Base-by-base conservation (phyloP, 2,329 filamentous ascomycete species). In the Penicillium hesseltinei region DNA sequence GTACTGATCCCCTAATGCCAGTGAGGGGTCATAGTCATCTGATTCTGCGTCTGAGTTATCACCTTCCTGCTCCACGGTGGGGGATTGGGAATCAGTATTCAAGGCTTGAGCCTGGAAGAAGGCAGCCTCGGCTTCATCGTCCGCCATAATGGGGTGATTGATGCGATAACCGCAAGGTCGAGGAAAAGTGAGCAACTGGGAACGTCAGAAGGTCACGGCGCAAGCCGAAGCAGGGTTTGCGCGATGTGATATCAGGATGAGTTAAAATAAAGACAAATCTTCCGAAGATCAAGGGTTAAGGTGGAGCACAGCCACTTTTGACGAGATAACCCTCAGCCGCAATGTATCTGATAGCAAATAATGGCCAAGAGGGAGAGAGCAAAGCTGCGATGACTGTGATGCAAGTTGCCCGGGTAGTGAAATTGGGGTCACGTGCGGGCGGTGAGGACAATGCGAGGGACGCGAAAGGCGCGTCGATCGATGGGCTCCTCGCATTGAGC, bases 11-110 rank as follows among this genome's bases (percentile, higher is more conserved):
- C 75, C 72, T 58, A 78, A 65, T 66, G 75, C 71, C 74, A 81
- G 79, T 70, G 80, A 77, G 69, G 77, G 78, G 72, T 82, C 77
- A 75, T 80, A 80, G 73, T 84, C 85, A 74, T 83, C 80, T 68
- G 81, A 80, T 69, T 78, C 78, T 67, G 76, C 81, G 73, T 79
- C 78, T 67, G 76, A 81, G 74, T 79, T 80, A 75, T 81, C 80
- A 75, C 80, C 73, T 71, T 74, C 78, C 72, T 81, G 78, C 70
- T 77, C 78, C 80, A 81, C 84, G 64, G 78, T 76, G 62, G 68
- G 65, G 59, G 68, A 60, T 62, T 70, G 66, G 64, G 69, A 71
- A 42, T 75, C 71, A 57, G 73, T 71, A 64, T 78, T 77, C 64
- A 73, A 70, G 54, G 72, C 67, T 72, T 83, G 79, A 42, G 79